A percentile compares a stretch with the other conserved stretches of the same genome.
Conservation (phyloP, 2,329 filamentous ascomycete species). For the Aureobasidium sp. region DNA sequence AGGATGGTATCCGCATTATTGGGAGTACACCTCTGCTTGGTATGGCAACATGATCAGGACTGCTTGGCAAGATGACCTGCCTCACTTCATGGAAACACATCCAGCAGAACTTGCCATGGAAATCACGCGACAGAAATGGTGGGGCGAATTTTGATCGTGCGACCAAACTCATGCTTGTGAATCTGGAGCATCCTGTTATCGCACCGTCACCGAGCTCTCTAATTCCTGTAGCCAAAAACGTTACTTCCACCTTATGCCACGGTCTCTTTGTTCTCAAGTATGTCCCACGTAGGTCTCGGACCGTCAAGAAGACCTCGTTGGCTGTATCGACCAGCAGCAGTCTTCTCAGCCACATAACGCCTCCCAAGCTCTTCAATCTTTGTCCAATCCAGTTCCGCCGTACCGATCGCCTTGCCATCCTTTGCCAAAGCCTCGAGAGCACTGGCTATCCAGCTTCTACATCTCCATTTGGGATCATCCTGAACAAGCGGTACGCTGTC, state of each 20-base stretch:
- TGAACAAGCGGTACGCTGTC: background rate
- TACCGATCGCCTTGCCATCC: slow-evolving; percentile 32
- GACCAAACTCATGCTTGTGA: too few relatives aligned
- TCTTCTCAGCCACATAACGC: slow-evolving; percentile 30
- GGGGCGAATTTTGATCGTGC: too few relatives aligned
- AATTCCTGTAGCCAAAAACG: too few relatives aligned
- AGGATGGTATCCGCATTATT: slow-evolving; percentile 41
- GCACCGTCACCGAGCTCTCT: too few relatives aligned
- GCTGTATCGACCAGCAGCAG: slow-evolving; percentile 17
- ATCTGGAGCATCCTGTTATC: too few relatives aligned
- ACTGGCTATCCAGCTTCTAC: slow-evolving; percentile 28
- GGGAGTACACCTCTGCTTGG: slow-evolving; percentile 34
- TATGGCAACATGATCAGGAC: slow-evolving; percentile 32
- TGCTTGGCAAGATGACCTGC: slow-evolving; percentile 27
- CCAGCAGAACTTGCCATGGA: slow-evolving; percentile 35
- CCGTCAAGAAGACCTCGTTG: slow-evolving; percentile 10
- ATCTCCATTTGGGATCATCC: background rate
- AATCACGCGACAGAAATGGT: slow-evolving; percentile 14
- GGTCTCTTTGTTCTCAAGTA: slow-evolving; percentile 19
- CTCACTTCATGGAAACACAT: slow-evolving; percentile 28
- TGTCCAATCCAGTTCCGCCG: slow-evolving; percentile 29
- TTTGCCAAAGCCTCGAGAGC: slow-evolving; percentile 26
- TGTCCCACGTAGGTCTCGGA: slow-evolving; percentile 24
- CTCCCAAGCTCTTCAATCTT: slow-evolving; percentile 28
- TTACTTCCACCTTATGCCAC: background rate